Evolutionary conservation across 1,284 basidiomycete genomes (phyloP), one percentile per base, ranked within the genome.

Genomic region (Leucoagaricus sp.): DNA sequence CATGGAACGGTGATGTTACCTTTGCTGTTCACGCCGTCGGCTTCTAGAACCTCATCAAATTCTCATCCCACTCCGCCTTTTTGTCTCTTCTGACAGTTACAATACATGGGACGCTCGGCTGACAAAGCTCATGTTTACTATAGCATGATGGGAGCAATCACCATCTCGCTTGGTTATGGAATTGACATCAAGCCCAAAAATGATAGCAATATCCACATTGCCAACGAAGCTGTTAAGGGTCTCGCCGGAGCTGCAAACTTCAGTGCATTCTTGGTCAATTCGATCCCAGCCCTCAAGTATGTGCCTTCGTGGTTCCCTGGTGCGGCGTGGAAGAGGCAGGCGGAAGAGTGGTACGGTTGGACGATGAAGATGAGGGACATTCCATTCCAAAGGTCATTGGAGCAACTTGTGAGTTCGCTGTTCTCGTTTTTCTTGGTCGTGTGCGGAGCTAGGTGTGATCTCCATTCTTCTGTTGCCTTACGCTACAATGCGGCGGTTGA

Each of bases 241-340:
- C 70, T 80, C 47, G 70, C 65, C 34, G 65, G 67, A 13, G 75
- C 72, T 4, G 69, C 71, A 10, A 63, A 69, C 15, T 74, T 74
- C 12, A 76, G 77, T 4, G 67, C 71, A 28, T 77, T 73, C 61
- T 46, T 74, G 1, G 77, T 79, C 23, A 76, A 78, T 54, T 63
- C 72, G 25, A 64, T 79, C 28, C 76, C 75, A 0, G 55, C 66
- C 1, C 61, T 83, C 33, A 69, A 67, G 46, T 63, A 75, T 56
- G 60, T 82, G 4, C 81, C 81, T 0, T 72, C 74, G 45, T 82
- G 77, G 76, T 59, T 82, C n/a, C 81, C 80, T 25, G 81, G 81
- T 0, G 69, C 72, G 19, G 68, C 68, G 0, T 83, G 82, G 68
- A 69, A 80, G 60, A 68, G 64, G 28, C 73, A 73, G 23, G 80